A percentile compares a stretch with the other conserved stretches of the same genome.
phyloP scores from a whole-genome alignment of 202 grass and related monocot species.

The Panicum hallii region DNA sequence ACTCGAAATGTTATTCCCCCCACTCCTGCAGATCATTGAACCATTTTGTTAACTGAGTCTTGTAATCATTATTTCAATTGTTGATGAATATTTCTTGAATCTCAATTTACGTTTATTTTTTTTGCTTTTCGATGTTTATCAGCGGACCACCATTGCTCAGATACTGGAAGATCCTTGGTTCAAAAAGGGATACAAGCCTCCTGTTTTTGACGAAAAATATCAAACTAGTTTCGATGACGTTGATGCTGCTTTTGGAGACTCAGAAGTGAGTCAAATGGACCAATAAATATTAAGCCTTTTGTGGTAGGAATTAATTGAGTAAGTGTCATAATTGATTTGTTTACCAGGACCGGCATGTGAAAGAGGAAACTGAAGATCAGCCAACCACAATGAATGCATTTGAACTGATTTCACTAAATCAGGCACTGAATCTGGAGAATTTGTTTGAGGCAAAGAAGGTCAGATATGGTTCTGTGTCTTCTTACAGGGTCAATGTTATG shows the following conservation, averaged over 20 bases:
- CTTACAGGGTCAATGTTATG: slow-evolving; percentile 4
- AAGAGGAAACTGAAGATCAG: slow-evolving; percentile 84
- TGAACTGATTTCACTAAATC: slow-evolving; percentile 91
- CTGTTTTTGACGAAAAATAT: slow-evolving; percentile 77
- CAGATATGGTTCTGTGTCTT: slow-evolving; percentile 28
- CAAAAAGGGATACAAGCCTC: slow-evolving; percentile 80
- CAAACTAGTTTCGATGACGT: slow-evolving; percentile 80
- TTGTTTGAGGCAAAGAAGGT: slow-evolving; percentile 89
- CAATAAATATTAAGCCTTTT: slow-evolving; percentile 37
- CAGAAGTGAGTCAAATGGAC: slow-evolving; percentile 72
- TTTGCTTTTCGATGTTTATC: slow-evolving; percentile 38
- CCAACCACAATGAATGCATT: slow-evolving; percentile 96
- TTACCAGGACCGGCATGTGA: slow-evolving; percentile 75
- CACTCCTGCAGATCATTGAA: background rate
- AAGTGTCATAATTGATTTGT: slow-evolving; percentile 34
- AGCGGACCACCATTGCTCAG: slow-evolving; percentile 80
- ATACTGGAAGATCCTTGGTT: slow-evolving; percentile 94
- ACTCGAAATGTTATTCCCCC: background rate
- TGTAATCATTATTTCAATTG: slow-evolving; percentile 13
- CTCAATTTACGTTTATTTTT: slow-evolving; percentile 21
- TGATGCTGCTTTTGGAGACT: slow-evolving; percentile 82
- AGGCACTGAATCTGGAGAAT: slow-evolving; percentile 90
- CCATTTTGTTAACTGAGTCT: background rate
- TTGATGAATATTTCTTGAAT: background rate
- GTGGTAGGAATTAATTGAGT: slow-evolving; percentile 36